Conservation (phyloP, 176 grass and related monocot genomes). For the Themeda triandra region DNA sequence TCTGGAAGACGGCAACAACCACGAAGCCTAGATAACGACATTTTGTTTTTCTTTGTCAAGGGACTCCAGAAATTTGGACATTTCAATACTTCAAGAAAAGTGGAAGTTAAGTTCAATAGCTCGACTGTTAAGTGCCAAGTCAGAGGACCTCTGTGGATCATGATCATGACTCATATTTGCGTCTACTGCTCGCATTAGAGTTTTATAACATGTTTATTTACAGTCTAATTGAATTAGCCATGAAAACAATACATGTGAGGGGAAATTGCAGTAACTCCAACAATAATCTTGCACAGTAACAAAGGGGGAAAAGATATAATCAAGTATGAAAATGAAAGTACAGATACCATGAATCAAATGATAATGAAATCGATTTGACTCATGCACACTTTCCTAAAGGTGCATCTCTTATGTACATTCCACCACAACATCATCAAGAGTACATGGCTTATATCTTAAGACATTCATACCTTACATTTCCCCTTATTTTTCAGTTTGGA, state of each 20-base stretch:
- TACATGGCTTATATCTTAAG: constrained; percentile 33
- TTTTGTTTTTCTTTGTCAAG: constrained; percentile 11
- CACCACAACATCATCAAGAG: constrained; percentile 43
- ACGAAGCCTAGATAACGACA: constrained; percentile 17
- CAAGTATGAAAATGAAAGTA: constrained; percentile 10
- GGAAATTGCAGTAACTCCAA: not conserved
- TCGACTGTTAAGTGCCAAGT: constrained; percentile 3
- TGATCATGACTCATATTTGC: not conserved
- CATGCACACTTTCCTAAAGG: constrained; percentile 20
- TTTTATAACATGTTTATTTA: no score
- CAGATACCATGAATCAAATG: constrained; percentile 3
- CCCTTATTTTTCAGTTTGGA: constrained; percentile 52
- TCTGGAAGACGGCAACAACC: constrained; percentile 34
- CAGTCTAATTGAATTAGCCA: not conserved
- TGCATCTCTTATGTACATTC: constrained; percentile 49
- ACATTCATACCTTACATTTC: constrained; percentile 45
- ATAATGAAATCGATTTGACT: constrained; percentile 6
- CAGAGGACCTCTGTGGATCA: not conserved
- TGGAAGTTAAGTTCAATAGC: constrained; percentile 13
- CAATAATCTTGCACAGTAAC: not conserved
- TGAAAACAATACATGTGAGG: not conserved
- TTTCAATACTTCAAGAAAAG: not conserved
- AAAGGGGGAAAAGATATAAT: not conserved
- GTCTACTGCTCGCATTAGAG: not conserved
- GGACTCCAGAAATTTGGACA: constrained; percentile 8